Conservation (phyloP, 192 early-diverging fungal species). For the Backusella westeae region DNA sequence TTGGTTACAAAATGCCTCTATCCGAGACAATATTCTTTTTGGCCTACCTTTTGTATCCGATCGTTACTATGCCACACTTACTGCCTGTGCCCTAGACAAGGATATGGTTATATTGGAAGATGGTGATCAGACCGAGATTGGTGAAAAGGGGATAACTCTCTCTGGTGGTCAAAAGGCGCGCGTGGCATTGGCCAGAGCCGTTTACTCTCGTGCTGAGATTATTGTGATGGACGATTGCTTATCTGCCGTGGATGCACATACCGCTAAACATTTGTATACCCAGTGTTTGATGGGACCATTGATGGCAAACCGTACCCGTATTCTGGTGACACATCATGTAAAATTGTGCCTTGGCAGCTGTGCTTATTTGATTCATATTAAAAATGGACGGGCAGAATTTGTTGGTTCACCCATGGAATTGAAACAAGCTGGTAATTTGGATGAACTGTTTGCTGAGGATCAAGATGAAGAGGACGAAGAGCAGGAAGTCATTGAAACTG, state of each 20-base stretch:
- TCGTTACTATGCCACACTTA: slow-evolving; percentile 24
- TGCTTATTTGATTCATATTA: too few species aligned
- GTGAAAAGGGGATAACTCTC: slow-evolving; percentile 82
- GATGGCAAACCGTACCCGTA: slow-evolving; percentile 72
- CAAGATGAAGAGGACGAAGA: neutral
- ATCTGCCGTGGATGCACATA: slow-evolving; percentile 85
- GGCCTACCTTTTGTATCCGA: slow-evolving; percentile 27
- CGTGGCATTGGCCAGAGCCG: slow-evolving; percentile 81
- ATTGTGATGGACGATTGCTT: slow-evolving; percentile 86
- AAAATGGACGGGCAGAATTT: too few species aligned
- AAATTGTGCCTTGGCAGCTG: slow-evolving; percentile 50
- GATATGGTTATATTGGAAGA: slow-evolving; percentile 81
- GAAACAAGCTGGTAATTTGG: too few species aligned
- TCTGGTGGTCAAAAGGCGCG: slow-evolving; percentile 41
- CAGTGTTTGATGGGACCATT: slow-evolving; percentile 73
- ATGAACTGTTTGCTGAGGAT: slow-evolving; percentile 29
- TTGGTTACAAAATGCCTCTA: slow-evolving; percentile 31
- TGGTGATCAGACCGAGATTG: slow-evolving; percentile 79
- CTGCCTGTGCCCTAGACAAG: slow-evolving; percentile 73
- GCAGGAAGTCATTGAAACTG: neutral
- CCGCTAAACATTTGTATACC: slow-evolving; percentile 76
- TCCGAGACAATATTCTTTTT: slow-evolving; percentile 72
- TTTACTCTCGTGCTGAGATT: slow-evolving; percentile 68
- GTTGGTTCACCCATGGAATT: too few species aligned
- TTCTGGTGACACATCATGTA: slow-evolving; percentile 83